A percentile compares a stretch with the other conserved stretches of the same genome.
Conservation (phyloP, 2,329 filamentous ascomycete genomes). For the Bertia moriformis region DNA sequence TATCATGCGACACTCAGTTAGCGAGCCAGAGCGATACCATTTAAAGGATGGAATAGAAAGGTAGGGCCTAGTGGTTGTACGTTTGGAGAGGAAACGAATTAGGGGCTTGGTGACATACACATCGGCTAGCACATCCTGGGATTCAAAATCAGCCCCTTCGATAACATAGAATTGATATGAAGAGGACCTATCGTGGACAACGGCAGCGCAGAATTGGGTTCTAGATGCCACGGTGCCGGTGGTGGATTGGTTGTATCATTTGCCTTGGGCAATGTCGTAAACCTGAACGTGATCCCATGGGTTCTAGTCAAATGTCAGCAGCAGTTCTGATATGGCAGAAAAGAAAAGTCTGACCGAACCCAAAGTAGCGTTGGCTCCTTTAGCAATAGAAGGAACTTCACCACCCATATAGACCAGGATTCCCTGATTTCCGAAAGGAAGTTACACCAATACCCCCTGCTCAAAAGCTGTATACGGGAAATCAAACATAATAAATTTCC, state of each 20-base stretch:
- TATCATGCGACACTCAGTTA: background rate
- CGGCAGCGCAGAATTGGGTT: slow-evolving; percentile 6
- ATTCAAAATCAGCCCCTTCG: slow-evolving; percentile 3
- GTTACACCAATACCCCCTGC: background rate
- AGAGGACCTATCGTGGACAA: slow-evolving; percentile 4
- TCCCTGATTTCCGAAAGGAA: slow-evolving; percentile 2
- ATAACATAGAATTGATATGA: slow-evolving; percentile 6
- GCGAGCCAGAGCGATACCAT: slow-evolving; percentile 6
- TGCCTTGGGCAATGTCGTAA: slow-evolving; percentile 5
- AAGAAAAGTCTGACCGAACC: too few species aligned
- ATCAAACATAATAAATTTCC: background rate
- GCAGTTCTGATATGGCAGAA: too few species aligned
- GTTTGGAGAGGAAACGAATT: too few species aligned
- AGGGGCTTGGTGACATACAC: background rate
- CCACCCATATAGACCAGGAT: slow-evolving; percentile 7
- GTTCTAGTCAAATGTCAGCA: slow-evolving; percentile 3
- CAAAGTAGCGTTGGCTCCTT: slow-evolving; percentile 5
- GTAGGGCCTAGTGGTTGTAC: slow-evolving; percentile 4
- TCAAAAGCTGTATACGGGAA: background rate
- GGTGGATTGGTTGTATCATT: slow-evolving; percentile 8
- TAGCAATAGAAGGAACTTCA: slow-evolving; percentile 5
- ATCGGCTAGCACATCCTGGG: background rate
- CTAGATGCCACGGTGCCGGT: slow-evolving; percentile 4
- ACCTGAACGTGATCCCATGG: slow-evolving; percentile 4
- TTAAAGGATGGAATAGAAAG: slow-evolving; percentile 7